Base-by-base conservation (phyloP, 768 basidiomycete genomes). In the Xerocomellus amylosporus region DNA sequence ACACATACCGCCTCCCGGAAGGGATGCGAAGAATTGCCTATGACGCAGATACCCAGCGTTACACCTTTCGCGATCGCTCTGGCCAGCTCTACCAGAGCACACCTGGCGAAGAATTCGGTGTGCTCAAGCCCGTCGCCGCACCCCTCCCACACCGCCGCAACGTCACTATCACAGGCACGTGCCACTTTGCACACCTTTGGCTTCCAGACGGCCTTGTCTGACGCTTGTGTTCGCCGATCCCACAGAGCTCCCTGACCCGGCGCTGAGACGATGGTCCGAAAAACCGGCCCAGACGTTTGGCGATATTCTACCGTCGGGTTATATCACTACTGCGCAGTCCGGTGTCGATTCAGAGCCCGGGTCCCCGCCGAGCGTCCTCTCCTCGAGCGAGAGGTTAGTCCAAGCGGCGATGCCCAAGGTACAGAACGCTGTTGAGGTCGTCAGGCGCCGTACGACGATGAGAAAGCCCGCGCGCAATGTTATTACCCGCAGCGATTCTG, bases 1-100 rank as follows among this genome's bases (percentile, higher is more conserved):
- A 75, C 50, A 15, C 65, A 56, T 58, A 53, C 46, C 71, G 71
- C 39, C 71, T 72, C 36, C 71, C 71, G 8, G 72, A 72, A 30
- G 82, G 81, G 28, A 70, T 83, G 62, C 74, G 70, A 47, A 73
- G 83, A 7, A 71, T 81, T 12, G 78, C 68, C 2, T 84, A 84
- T 51, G 83, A 85, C 56, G 74, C 79, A 0, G 83, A 84, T 50
- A 74, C 77, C 0, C 63, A 72, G n/a, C 67, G 71, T 14, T 84
- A 83, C 53, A 78, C 74, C 5, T 84, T 83, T 46, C 64, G 71
- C 31, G 82, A 84, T 51, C 56, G 58, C 3, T 62, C 73, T 4
- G 82, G 81, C 0, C 68, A 66, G 14, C 60, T 76, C 5, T 84
- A 81, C 63, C 63, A 72, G 44, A 74, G 77, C 28, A 71, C 72